Base-by-base conservation (phyloP, 371 early-diverging fungal genomes). In the Mucor mucedo region DNA sequence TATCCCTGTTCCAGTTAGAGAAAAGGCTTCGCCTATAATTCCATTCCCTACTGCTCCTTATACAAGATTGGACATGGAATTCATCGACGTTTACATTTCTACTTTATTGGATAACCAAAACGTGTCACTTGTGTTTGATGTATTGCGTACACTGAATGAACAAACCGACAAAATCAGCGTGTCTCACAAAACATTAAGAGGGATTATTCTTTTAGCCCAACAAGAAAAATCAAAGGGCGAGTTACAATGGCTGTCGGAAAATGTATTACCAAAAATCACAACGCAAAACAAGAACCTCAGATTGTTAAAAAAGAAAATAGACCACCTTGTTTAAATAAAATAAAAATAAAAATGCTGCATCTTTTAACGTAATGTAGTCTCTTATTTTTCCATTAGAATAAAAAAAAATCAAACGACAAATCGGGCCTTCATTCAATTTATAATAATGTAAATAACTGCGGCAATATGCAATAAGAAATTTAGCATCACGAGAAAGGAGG, bases 21-120 rank as follows among this genome's bases (percentile, higher is more conserved):
- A 78, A 48, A 38, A 38, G 13, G 54, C 71, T 1, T 65, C 63
- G 0, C 69, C 74, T 16, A 68, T 76, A 5, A 49, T 70, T 21
- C 78, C 83, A 0, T 79, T 82, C 65, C 83, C 80, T 1, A 70
- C 80, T 4, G 78, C 68, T 9, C 83, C 83, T 30, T 82, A 82
- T 49, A 69, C 62, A 16, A n/a, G 38, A 21, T n/a, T 66, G 9
- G 83, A 82, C 53, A 67, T 68, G 35, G 48, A 66, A 13, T 76
- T 82, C 60, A 79, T 82, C 16, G 68, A 82, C 53, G 71, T 71
- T 30, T 82, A 75, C 35, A 30, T 82, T 29, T 56, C 59, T 8
- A 61, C 80, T 0, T 48, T 79, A 16, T 30, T 82, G 8, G 76
- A 76, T 55, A 60, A 70, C 11, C 75, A 82, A 67, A 68, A 82